Evolutionary conservation across 345 rosid species (phyloP).

Genomic region (Arabis hirsuta): DNA sequence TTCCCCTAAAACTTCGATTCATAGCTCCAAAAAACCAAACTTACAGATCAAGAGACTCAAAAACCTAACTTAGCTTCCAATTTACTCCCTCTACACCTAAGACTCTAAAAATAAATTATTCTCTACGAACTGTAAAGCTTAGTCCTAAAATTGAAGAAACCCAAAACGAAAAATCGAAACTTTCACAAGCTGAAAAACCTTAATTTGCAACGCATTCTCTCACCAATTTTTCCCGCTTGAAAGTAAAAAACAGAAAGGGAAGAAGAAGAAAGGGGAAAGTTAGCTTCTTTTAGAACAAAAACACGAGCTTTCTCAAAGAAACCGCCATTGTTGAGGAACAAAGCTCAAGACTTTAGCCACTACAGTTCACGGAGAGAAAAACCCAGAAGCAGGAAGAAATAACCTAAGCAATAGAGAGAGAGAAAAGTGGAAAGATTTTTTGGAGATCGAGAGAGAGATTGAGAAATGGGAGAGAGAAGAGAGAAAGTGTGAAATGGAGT

Average conservation of each 20-base stretch:
- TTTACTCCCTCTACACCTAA: constrained; percentile 46
- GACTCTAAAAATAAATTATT: constrained; percentile 28
- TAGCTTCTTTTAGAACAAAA: constrained; percentile 33
- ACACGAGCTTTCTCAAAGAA: constrained; percentile 39
- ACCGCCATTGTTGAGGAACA: constrained; percentile 42
- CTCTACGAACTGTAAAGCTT: background rate
- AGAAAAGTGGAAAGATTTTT: constrained; percentile 6
- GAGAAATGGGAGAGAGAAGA: constrained; percentile 34
- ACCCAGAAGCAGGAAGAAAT: constrained; percentile 31
- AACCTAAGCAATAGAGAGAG: constrained; percentile 17
- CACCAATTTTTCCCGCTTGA: constrained; percentile 20
- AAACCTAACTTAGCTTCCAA: constrained; percentile 50
- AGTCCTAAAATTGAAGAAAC: constrained; percentile 29
- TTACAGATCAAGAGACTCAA: constrained; percentile 39
- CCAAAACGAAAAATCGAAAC: constrained; percentile 43
- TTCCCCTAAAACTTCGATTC: constrained; percentile 96
- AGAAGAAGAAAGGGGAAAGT: constrained; percentile 12
- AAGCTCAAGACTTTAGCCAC: constrained; percentile 33
- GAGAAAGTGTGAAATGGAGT: constrained; percentile 39
- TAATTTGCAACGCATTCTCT: constrained; percentile 32
- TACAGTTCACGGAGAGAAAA: constrained; percentile 23
- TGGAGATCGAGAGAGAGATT: constrained; percentile 37
- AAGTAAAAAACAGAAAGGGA: constrained; percentile 28
- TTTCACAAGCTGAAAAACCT: constrained; percentile 13
- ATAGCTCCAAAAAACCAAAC: constrained; percentile 46